Percentiles rank a stretch among this genome's conserved stretches.
phyloP scores from a whole-genome alignment of 306 rosid genomes.

The Gastrolobium bilobum region DNA sequence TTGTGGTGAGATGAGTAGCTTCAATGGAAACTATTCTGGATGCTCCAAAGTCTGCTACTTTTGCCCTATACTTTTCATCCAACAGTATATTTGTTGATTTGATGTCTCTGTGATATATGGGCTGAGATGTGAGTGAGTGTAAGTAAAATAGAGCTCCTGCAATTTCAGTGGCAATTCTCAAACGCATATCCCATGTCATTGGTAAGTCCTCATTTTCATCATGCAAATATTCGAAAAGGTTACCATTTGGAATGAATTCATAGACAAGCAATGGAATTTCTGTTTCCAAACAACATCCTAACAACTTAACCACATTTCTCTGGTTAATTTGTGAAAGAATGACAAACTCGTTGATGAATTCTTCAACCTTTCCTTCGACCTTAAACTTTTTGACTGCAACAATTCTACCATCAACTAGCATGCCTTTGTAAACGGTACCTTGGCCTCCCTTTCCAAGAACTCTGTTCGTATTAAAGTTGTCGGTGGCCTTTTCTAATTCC shows the following conservation, averaged over 20 bases:
- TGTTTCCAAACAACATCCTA: conserved; percentile 50
- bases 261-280: conserved; percentile 43
- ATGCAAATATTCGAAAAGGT: conserved; percentile 26
- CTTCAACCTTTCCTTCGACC: conserved; percentile 38
- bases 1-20: no score
- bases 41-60: no score
- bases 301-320: conserved; percentile 51
- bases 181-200: no score
- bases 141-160: no score
- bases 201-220: conserved; percentile 22
- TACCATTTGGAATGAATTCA: conserved; percentile 50
- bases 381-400: conserved; percentile 49
- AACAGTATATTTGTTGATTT: no score
- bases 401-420: conserved; percentile 45
- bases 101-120: no score
- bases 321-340: conserved; percentile 51
- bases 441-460: conserved; percentile 46
- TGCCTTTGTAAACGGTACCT: conserved; percentile 45
- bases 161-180: no score
- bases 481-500: conserved; percentile 38
- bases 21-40: no score
- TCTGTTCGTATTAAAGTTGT: conserved; percentile 29
- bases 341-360: conserved; percentile 46
- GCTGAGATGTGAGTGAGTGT: no score
- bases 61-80: no score